phyloP scores from a whole-genome alignment of 2,329 filamentous ascomycete genomes.

The Epichloe typhina region DNA sequence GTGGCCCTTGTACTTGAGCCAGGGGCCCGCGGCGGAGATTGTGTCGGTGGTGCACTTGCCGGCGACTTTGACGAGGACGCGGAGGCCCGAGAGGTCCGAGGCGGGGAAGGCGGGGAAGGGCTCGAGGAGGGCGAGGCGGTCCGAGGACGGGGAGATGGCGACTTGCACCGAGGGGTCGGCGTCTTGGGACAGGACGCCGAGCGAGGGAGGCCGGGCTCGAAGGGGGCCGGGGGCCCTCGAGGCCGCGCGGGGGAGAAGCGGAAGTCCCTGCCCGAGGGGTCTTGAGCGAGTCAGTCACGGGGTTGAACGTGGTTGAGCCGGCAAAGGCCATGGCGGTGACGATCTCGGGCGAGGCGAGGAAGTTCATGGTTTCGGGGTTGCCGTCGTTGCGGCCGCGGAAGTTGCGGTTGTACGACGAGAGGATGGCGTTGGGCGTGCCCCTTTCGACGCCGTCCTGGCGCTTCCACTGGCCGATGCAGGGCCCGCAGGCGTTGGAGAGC shows the following conservation, averaged over 20 bases:
- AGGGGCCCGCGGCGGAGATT: constrained; percentile 90
- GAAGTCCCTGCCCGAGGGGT: constrained; percentile 72
- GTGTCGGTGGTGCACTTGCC: constrained; percentile 99
- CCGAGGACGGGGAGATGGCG: constrained; percentile 73
- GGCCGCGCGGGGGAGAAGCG: constrained; percentile 65
- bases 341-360: constrained; percentile 89
- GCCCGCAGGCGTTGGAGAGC: constrained; percentile 88
- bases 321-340: constrained; percentile 94
- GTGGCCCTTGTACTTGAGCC: constrained; percentile 99
- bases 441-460: constrained; percentile 75
- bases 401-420: constrained; percentile 97
- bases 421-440: constrained; percentile 82
- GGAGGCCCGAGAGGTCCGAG: constrained; percentile 60
- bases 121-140: constrained; percentile 79
- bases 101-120: constrained; percentile 77
- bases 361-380: constrained; percentile 96
- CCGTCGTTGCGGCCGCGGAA: constrained; percentile 96
- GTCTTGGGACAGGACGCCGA: constrained; percentile 58
- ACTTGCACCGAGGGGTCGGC: constrained; percentile 61
- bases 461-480: constrained; percentile 92
- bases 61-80: constrained; percentile 88
- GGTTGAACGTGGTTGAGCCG: constrained; percentile 89
- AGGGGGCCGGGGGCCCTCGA: constrained; percentile 50
- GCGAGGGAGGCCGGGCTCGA: constrained; percentile 62
- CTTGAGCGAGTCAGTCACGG: constrained; percentile 71